A percentile compares a stretch with the other conserved stretches of the same genome.
These are phyloP conservation scores for Amauroascus verrucosus DNA, from an alignment of 2,329 filamentous ascomycete species.

Conservation along the genomic window DNA sequence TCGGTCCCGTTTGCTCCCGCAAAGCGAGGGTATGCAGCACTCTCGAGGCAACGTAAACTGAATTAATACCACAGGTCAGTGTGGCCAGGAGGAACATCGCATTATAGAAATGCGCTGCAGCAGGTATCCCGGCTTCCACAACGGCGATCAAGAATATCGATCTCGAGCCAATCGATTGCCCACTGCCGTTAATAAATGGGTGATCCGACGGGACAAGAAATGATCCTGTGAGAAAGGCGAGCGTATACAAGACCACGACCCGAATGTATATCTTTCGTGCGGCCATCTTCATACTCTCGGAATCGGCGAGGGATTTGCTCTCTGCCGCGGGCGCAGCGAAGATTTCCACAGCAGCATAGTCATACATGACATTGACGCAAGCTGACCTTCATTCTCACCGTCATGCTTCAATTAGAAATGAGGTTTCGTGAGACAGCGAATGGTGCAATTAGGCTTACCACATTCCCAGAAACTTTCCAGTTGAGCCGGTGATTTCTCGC, in stretches of 20 bases:
- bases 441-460: constrained; percentile 24
- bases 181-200: constrained; percentile 33
- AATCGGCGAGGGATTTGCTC: constrained; percentile 32
- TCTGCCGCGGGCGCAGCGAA: constrained; percentile 38
- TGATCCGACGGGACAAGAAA: constrained; percentile 37
- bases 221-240: constrained; percentile 35
- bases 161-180: constrained; percentile 27
- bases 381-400: constrained; percentile 30
- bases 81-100: constrained; percentile 39
- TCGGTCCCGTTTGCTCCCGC: constrained; percentile 30
- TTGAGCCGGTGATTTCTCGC: constrained; percentile 24
- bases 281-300: constrained; percentile 38
- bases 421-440: neutral
- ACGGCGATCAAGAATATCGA: constrained; percentile 36
- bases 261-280: constrained; percentile 36
- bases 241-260: constrained; percentile 35
- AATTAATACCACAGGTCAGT: constrained; percentile 34
- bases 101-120: constrained; percentile 36
- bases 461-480: constrained; percentile 32
- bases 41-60: constrained; percentile 35
- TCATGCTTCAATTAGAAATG: constrained; percentile 9
- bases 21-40: constrained; percentile 36
- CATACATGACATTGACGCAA: constrained; percentile 34
- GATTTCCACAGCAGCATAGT: constrained; percentile 36
- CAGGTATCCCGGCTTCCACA: constrained; percentile 31